Evolutionary conservation across 441 rosid species (phyloP), one percentile per base, ranked within the genome.

Genomic region (Populus hybrid): DNA sequence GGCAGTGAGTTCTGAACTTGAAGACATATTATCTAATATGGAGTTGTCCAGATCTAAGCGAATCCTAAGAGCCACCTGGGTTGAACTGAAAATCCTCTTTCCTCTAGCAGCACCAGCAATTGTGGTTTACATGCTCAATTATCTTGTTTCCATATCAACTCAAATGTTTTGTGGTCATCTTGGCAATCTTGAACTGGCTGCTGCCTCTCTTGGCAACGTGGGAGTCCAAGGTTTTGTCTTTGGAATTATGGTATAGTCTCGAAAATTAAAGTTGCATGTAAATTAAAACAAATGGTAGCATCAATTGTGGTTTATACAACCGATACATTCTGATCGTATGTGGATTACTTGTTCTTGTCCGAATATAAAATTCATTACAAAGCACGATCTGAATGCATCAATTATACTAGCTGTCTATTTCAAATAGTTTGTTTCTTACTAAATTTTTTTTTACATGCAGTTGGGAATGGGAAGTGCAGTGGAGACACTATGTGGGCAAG

Each of bases 401-500:
- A 30, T 30, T 30, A 30, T 3, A 30, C 32, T 30, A 30, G 32
- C 3, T 30, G 32, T 30, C 32, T 30, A 0, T 30, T 30, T 30
- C 32, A 30, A 30, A 30, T 30, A 30, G 32, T 30, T 30, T 30
- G 32, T 30, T 30, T 30, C 32, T 30, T 30, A 3, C 32, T 30
- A 30, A 30, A 30, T n/a, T n/a, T n/a, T n/a, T n/a, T n/a, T 30
- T 30, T 30, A 3, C 32, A 30, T 57, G 75, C 79, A 90, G 98
- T 81, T 93, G 59, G 98, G 98, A 21, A 93, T 93, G 94, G 98
- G 97, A 79, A 93, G 97, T 78, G 96, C 97, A 0, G 93, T 91
- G 26, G 96, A 91, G 76, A 93, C 96, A 20, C 78, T 90, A 32
- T 91, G 97, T 67, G 96, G 97, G 24, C 97, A 93, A 90, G 94